Conservation (phyloP, 257 asterid species). For the Jacaranda mimosifolia region DNA sequence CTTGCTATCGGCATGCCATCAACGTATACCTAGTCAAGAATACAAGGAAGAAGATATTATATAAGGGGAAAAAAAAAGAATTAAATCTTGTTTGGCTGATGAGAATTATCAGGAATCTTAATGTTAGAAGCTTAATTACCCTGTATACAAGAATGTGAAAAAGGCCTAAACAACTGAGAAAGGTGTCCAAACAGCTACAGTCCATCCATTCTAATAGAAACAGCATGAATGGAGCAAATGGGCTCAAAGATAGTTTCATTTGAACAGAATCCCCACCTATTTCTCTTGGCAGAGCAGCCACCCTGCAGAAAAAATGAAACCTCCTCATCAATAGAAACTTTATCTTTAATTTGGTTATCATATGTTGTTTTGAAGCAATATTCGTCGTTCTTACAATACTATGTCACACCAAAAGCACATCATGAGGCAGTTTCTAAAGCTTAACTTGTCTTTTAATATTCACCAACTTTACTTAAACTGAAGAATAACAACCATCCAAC, state of each 20-base stretch:
- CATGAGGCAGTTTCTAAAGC: background rate
- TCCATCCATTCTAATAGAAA: conserved; percentile 72
- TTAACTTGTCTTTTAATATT: conserved; percentile 5
- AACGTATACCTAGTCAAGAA: conserved; percentile 52
- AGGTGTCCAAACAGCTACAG: conserved; percentile 58
- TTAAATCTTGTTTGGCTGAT: too few species aligned
- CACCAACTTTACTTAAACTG: conserved; percentile 31
- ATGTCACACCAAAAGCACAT: background rate
- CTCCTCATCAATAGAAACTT: background rate
- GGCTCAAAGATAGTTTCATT: conserved; percentile 62
- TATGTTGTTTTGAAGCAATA: background rate
- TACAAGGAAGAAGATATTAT: background rate
- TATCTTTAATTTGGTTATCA: background rate
- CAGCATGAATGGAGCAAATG: conserved; percentile 62
- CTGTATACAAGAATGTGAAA: conserved; percentile 65
- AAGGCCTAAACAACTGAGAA: conserved; percentile 59
- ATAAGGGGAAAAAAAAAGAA: background rate
- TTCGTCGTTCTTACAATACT: background rate
- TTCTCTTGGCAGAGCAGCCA: conserved; percentile 64
- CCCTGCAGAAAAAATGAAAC: conserved; percentile 44
- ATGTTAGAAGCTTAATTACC: conserved; percentile 39
- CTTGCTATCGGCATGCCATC: conserved; percentile 61
- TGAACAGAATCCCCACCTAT: conserved; percentile 53
- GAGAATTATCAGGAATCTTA: too few species aligned
- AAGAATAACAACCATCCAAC: conserved; percentile 37